Conservation (phyloP, 2,329 filamentous ascomycete species). For the Fusarium agapanthi region DNA sequence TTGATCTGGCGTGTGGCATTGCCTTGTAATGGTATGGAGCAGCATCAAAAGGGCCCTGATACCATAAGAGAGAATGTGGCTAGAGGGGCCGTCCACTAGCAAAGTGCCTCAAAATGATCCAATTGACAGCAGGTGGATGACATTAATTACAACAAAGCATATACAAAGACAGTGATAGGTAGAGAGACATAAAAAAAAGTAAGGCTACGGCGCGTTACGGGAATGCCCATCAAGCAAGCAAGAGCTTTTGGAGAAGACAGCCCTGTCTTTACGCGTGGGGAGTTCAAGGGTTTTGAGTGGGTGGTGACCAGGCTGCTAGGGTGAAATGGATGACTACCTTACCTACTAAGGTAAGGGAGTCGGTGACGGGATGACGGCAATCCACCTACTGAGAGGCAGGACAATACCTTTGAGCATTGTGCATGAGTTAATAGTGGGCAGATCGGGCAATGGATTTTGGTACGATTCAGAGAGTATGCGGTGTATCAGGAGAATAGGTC, state of each 20-base stretch:
- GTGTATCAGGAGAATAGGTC: not conserved
- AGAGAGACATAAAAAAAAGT: slow-evolving; percentile 19
- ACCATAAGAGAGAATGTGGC: not conserved
- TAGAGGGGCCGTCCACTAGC: not conserved
- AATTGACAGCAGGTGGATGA: not conserved
- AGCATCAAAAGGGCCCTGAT: slow-evolving; percentile 3
- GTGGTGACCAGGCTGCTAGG: slow-evolving; percentile 25
- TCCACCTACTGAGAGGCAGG: not conserved
- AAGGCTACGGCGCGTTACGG: slow-evolving; percentile 18
- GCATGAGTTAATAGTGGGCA: not conserved
- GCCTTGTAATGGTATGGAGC: slow-evolving; percentile 18
- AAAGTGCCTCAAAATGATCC: not conserved
- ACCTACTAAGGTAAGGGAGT: slow-evolving; percentile 5
- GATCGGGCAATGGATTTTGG: not conserved
- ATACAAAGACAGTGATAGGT: not conserved
- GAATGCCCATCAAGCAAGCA: slow-evolving; percentile 11
- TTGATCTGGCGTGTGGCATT: slow-evolving; percentile 7
- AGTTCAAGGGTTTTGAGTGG: slow-evolving; percentile 27
- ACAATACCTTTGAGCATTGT: not conserved
- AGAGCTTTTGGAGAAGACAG: slow-evolving; percentile 2
- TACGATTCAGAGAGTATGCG: not conserved
- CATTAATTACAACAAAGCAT: not conserved
- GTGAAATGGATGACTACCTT: slow-evolving; percentile 10
- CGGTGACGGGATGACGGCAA: slow-evolving; percentile 32
- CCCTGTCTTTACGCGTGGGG: slow-evolving; percentile 28